Evolutionary conservation across 495 filamentous ascomycete species (phyloP).

Genomic region (Poronia punctata): DNA sequence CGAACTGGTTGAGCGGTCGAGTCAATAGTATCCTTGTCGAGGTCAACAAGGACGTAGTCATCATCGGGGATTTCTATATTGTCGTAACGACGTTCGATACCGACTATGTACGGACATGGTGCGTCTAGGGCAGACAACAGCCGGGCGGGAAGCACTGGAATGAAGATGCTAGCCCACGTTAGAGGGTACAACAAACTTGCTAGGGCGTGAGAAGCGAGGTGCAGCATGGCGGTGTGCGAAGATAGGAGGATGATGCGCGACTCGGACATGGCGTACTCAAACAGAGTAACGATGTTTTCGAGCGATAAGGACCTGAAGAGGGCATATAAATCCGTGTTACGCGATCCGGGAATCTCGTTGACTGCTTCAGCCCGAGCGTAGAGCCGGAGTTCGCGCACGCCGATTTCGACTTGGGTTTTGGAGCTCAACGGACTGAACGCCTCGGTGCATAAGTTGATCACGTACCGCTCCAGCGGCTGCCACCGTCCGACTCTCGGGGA

Average conservation of each 20-base stretch:
- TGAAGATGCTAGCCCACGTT: conserved; percentile 87
- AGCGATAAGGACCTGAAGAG: conserved; percentile 84
- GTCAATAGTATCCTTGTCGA: conserved; percentile 85
- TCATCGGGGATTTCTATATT: conserved; percentile 89
- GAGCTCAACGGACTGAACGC: conserved; percentile 86
- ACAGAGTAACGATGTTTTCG: conserved; percentile 82
- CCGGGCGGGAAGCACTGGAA: conserved; percentile 82
- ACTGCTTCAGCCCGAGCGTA: conserved; percentile 88
- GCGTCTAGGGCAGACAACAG: conserved; percentile 86
- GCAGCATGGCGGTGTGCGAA: conserved; percentile 92
- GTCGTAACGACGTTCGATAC: conserved; percentile 90
- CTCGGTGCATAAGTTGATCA: conserved; percentile 95
- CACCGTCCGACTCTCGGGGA: conserved; percentile 91
- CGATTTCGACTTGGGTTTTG: conserved; percentile 90
- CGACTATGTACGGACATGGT: conserved; percentile 94
- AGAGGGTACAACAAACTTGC: conserved; percentile 81
- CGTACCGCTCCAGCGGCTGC: conserved; percentile 94
- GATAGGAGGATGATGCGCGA: conserved; percentile 94
- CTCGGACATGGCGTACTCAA: conserved; percentile 90
- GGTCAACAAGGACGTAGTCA: conserved; percentile 89
- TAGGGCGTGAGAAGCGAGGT: conserved; percentile 79
- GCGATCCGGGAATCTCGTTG: conserved; percentile 89
- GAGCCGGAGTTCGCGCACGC: conserved; percentile 80
- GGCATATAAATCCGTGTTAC: conserved; percentile 88
- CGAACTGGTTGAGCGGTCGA: conserved; percentile 63